A percentile compares a stretch with the other conserved stretches of the same genome.
phyloP scores from a whole-genome alignment of 495 filamentous ascomycete species.

The Penicillium coffeae region DNA sequence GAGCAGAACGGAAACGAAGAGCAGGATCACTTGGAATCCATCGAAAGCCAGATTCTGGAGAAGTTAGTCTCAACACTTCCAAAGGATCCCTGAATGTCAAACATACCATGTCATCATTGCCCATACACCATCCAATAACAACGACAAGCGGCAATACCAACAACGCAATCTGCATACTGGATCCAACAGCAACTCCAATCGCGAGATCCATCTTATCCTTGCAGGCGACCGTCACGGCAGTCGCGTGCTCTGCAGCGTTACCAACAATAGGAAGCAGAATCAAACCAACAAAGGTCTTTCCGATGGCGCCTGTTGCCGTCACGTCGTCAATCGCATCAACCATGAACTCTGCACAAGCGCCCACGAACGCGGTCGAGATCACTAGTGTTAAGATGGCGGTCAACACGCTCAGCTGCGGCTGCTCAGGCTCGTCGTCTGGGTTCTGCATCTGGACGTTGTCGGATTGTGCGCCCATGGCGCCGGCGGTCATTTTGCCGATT shows the following conservation, averaged over 20 bases:
- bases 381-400: constrained; percentile 69
- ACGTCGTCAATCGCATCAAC: constrained; percentile 73
- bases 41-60: constrained; percentile 83
- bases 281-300: constrained; percentile 75
- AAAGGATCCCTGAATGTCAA: background rate
- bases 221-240: constrained; percentile 77
- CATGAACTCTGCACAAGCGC: constrained; percentile 87
- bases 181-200: constrained; percentile 80
- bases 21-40: constrained; percentile 71
- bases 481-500: constrained; percentile 53
- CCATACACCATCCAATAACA: constrained; percentile 78
- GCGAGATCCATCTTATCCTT: constrained; percentile 92
- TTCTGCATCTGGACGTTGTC: constrained; percentile 43
- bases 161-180: constrained; percentile 82
- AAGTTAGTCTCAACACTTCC: constrained; percentile 48
- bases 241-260: constrained; percentile 85
- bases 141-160: constrained; percentile 74
- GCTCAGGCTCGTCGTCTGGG: constrained; percentile 61
- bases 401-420: constrained; percentile 63
- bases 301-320: constrained; percentile 52
- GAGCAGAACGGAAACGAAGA: constrained; percentile 74
- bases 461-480: constrained; percentile 32
- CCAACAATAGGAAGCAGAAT: constrained; percentile 88
- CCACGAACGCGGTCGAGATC: constrained; percentile 73
- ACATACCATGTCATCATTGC: constrained; percentile 46